Base-by-base conservation (phyloP, 805 yeast species). In the Wickerhamiella nectarea region DNA sequence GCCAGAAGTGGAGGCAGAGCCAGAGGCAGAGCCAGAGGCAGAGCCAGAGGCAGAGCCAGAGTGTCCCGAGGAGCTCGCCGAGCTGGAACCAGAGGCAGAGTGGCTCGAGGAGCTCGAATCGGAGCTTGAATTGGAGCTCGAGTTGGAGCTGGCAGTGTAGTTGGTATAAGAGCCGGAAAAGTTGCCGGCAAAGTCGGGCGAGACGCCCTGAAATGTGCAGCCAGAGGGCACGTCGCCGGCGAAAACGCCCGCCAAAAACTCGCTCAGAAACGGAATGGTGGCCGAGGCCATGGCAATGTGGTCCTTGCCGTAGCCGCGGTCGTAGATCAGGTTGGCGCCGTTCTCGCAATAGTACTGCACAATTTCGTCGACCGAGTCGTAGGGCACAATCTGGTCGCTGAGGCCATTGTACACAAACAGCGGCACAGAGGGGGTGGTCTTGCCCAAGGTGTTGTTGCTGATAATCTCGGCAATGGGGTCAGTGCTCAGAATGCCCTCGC, bases 401-500 rank as follows among this genome's bases (percentile, higher is more conserved):
- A 46, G 33, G 19, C 56, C 56, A 18, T 56, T 58, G 49, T 56
- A 57, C 10, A 58, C 45, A 44, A 43, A 56, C 41, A 56, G 7
- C 4, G 54, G 56, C 3, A 40, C 36, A 21, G 44, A 47, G 11
- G 61, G 59, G 2, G 50, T 48, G 3, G 29, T 19, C 24, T 46
- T 34, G 15, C 59, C 61, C 24, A 54, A 48, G 8, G 45, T 36
- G 39, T 53, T 56, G 29, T 52, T 46, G 4, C 20, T 39, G 50
- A 48, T 25, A 50, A 53, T 22, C 36, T 35, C 20, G 38, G 33
- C 10, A 49, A 48, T 14, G 39, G 33, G 4, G 40, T 47, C 19
- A 39, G 34, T 22, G 21, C 44, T 15, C 19, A 55, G 42, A 17
- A 56, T 29, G 2, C 17, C 46, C 28, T 47, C 45, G 15, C 58